phyloP scores from a whole-genome alignment of 805 yeast species.

The Zygoascus biomembranicola region DNA sequence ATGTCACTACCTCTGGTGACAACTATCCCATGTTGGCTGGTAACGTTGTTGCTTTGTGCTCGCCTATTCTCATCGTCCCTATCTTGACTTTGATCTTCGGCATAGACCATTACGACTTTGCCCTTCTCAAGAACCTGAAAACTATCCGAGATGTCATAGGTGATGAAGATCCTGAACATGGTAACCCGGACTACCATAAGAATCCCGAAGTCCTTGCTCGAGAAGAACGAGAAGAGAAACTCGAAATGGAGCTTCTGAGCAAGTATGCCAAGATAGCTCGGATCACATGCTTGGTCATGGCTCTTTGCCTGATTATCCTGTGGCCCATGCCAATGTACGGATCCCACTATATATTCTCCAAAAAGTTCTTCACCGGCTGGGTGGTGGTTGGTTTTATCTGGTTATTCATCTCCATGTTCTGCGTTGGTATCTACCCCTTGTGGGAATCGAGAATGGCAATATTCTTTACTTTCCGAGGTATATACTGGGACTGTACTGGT shows the following conservation, averaged over 20 bases:
- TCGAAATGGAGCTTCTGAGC: conserved; percentile 44
- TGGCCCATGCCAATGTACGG: conserved; percentile 98
- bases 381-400: conserved; percentile 72
- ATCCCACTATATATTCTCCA: conserved; percentile 62
- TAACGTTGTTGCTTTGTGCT: conserved; percentile 70
- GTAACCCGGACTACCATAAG: conserved; percentile 26
- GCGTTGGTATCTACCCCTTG: conserved; percentile 62
- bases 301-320: conserved; percentile 55
- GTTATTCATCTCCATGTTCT: conserved; percentile 46
- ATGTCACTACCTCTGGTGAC: conserved; percentile 64
- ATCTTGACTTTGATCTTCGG: conserved; percentile 54
- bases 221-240: conserved; percentile 26
- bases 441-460: conserved; percentile 67
- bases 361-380: conserved; percentile 83
- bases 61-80: conserved; percentile 64
- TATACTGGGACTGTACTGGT: conserved; percentile 80
- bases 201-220: conserved; percentile 35
- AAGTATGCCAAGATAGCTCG: conserved; percentile 57
- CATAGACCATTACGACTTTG: conserved; percentile 71
- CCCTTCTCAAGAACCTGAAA: conserved; percentile 46
- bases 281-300: conserved; percentile 49
- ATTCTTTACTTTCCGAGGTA: conserved; percentile 58
- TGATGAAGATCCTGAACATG: conserved; percentile 27
- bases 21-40: conserved; percentile 89
- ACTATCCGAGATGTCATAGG: conserved; percentile 61